phyloP scores from a whole-genome alignment of 2,329 filamentous ascomycete species.

The Ascochyta clinopodiicola region DNA sequence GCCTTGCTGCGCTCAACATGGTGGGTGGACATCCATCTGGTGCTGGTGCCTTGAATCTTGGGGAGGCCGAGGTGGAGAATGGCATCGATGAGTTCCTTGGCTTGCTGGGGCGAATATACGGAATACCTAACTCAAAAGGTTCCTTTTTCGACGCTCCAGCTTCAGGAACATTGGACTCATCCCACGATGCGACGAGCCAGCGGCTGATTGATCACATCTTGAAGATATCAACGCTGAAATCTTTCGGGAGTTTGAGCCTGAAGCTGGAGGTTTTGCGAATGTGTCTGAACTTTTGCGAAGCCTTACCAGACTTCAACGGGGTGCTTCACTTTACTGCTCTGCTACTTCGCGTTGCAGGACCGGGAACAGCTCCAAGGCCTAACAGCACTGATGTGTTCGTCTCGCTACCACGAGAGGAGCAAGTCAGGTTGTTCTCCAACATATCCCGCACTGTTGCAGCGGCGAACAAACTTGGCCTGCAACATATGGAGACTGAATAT shows the following conservation, averaged over 20 bases:
- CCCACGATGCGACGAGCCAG: conserved; percentile 46
- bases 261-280: conserved; percentile 87
- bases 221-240: conserved; percentile 58
- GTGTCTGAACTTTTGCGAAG: conserved; percentile 94
- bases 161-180: conserved; percentile 10
- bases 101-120: conserved; percentile 52
- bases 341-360: conserved; percentile 80
- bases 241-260: conserved; percentile 77
- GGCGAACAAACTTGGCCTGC: conserved; percentile 75
- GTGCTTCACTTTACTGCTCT: conserved; percentile 88
- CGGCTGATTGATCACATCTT: conserved; percentile 60
- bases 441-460: conserved; percentile 83
- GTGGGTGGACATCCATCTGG: conserved; percentile 67
- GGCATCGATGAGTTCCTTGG: conserved; percentile 52
- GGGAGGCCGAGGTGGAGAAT: conserved; percentile 46
- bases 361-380: conserved; percentile 74
- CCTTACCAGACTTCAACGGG: conserved; percentile 87
- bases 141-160: conserved; percentile 20
- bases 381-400: conserved; percentile 73
- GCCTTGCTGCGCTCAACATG: conserved; percentile 73
- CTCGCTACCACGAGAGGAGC: conserved; percentile 79
- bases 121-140: conserved; percentile 45
- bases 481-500: conserved; percentile 78
- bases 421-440: conserved; percentile 81
- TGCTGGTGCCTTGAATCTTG: conserved; percentile 71